Percentiles rank a stretch among this genome's conserved stretches.
These are phyloP conservation scores for Ramaria rubella DNA, from an alignment of 768 basidiomycete genomes.

Conservation along the genomic window DNA sequence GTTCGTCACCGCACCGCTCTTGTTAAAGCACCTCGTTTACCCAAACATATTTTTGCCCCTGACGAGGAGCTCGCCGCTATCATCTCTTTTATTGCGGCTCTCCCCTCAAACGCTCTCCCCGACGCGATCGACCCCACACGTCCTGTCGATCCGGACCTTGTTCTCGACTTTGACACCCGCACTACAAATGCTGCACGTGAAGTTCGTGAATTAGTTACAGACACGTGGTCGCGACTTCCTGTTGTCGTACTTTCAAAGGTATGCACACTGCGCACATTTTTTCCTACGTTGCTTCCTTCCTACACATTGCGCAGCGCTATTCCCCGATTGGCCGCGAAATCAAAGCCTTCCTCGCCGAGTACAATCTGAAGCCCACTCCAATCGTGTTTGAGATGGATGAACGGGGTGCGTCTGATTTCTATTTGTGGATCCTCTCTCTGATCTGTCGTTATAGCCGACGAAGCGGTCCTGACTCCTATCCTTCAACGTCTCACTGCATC, in stretches of 20 bases:
- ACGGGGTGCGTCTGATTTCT: constrained; percentile 33
- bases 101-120: constrained; percentile 73
- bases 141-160: constrained; percentile 72
- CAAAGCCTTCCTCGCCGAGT: constrained; percentile 47
- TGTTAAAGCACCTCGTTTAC: constrained; percentile 3
- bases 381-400: constrained; percentile 67
- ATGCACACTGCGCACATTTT: constrained; percentile 12
- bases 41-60: constrained; percentile 41
- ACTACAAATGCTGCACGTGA: constrained; percentile 54
- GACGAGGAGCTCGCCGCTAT: constrained; percentile 69
- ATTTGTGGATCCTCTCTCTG: neutral
- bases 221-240: constrained; percentile 69
- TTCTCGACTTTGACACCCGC: constrained; percentile 80
- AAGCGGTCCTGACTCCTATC: constrained; percentile 53
- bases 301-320: constrained; percentile 42
- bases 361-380: constrained; percentile 56
- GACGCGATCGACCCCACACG: constrained; percentile 50
- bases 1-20: neutral
- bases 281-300: constrained; percentile 1
- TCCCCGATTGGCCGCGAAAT: constrained; percentile 62
- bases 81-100: constrained; percentile 63
- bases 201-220: constrained; percentile 48
- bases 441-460: constrained; percentile 41
- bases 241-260: constrained; percentile 74
- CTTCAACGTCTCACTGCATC: constrained; percentile 53